Evolutionary conservation across 805 yeast genomes (phyloP), one percentile per base, ranked within the genome.

Genomic region (Myxozyma monticola): DNA sequence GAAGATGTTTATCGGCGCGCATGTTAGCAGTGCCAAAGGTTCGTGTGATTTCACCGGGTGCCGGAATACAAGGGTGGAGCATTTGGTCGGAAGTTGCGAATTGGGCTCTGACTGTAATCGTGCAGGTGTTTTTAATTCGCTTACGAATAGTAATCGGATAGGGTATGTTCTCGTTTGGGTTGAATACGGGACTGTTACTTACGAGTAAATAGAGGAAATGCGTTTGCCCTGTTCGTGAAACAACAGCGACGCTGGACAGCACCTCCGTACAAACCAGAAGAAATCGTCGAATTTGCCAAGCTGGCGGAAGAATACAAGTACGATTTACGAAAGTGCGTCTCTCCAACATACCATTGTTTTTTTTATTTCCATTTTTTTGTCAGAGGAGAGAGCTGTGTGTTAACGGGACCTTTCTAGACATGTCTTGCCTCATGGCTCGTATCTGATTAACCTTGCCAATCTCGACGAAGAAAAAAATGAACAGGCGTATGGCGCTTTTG

Each of bases 191-290:
- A 10, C n/a, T 37, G n/a, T n/a, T n/a, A n/a, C n/a, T n/a, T 28
- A 28, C 31, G 14, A 10, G 12, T 15, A 40, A 31, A 12, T 18
- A 68, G 81, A 0, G 86, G 86, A 48, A 88, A 88, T 62, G 79
- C 95, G 39, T 89, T 93, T 74, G 98, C 97, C 0, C 70, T 93
- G 60, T 93, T 93, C 66, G 72, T 93, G 57, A 90, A 90, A 65
- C 85, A 88, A 45, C 97, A 96, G 28, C 77, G 95, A 54, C 79
- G 85, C 64, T 93, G 98, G 98, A 85, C 77, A 1, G 83, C 96
- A 1, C 91, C 96, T 17, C 84, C 80, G 52, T 78, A 83, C 55
- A 75, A 82, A 12, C 74, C 74, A 15, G 83, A 79, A 21, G 96
- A 88, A 64, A 83, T 84, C 9, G 67, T 65, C 2, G 78, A 80